These are phyloP conservation scores for Polysphondylium violaceum DNA, from an alignment of 78 protist genomes.

Conservation along the genomic window DNA sequence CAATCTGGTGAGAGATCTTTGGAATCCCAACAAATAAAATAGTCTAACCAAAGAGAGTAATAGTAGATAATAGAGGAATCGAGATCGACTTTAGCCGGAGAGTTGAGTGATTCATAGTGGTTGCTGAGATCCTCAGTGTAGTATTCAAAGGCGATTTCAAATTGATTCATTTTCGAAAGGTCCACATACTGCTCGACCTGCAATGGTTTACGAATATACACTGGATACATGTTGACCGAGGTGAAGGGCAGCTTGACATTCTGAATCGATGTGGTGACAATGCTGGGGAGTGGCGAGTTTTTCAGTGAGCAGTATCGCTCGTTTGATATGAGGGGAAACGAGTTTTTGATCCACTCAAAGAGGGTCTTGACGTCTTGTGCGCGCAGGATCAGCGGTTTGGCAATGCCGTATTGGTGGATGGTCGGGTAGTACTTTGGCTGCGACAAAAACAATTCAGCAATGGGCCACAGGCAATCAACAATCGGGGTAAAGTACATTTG, in stretches of 20 bases:
- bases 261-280: background rate
- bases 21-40: background rate
- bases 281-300: background rate
- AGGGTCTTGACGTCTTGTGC: background rate
- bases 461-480: slow-evolving; percentile 49
- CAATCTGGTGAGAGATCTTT: background rate
- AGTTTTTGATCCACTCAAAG: slow-evolving; percentile 23
- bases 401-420: background rate
- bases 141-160: background rate
- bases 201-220: background rate
- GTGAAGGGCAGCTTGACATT: slow-evolving; percentile 2
- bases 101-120: background rate
- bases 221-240: slow-evolving; percentile 13
- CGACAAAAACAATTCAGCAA: background rate
- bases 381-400: background rate
- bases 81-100: background rate
- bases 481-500: background rate
- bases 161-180: background rate
- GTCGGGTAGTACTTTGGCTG: no score
- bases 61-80: slow-evolving; percentile 7
- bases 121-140: background rate
- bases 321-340: background rate
- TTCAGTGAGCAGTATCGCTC: slow-evolving; percentile 10
- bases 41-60: slow-evolving; percentile 17
- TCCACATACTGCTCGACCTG: background rate